Evolutionary conservation across 2,329 filamentous ascomycete species (phyloP).

Genomic region (Herpotrichia juniperi): DNA sequence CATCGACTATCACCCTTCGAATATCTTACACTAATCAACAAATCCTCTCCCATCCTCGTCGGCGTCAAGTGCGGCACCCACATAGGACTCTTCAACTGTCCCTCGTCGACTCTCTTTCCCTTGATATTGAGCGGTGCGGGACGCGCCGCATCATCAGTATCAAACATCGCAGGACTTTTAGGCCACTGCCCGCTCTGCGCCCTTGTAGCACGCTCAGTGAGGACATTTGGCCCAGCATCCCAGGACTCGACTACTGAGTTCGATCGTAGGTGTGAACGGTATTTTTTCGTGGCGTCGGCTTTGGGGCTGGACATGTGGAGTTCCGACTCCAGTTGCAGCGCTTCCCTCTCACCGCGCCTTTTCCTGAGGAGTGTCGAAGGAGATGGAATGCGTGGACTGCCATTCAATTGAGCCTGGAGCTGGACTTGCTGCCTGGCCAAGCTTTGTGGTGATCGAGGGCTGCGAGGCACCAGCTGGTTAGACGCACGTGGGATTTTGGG

Average conservation of each 20-base stretch:
- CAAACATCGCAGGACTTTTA: conserved; percentile 34
- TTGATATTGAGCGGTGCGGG: conserved; percentile 39
- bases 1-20: conserved; percentile 15
- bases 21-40: conserved; percentile 57
- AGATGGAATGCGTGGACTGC: conserved; percentile 2
- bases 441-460: conserved; percentile 30
- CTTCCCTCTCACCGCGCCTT: conserved; percentile 40
- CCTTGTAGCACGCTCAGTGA: conserved; percentile 26
- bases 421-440: conserved; percentile 14
- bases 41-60: conserved; percentile 68
- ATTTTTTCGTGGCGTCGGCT: conserved; percentile 5
- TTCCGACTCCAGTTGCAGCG: conserved; percentile 43
- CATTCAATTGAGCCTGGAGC: neutral
- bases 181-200: conserved; percentile 33
- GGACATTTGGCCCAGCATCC: conserved; percentile 18
- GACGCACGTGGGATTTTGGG: conserved; percentile 55
- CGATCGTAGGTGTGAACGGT: conserved; percentile 28
- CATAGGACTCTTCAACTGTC: conserved; percentile 51
- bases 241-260: conserved; percentile 29
- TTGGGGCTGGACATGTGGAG: conserved; percentile 35
- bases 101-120: conserved; percentile 19
- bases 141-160: conserved; percentile 23
- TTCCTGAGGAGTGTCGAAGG: conserved; percentile 44
- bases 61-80: conserved; percentile 72
- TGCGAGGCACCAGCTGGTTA: conserved; percentile 53